phyloP scores from a whole-genome alignment of 768 basidiomycete species.

The Boletus vinaceobasis region DNA sequence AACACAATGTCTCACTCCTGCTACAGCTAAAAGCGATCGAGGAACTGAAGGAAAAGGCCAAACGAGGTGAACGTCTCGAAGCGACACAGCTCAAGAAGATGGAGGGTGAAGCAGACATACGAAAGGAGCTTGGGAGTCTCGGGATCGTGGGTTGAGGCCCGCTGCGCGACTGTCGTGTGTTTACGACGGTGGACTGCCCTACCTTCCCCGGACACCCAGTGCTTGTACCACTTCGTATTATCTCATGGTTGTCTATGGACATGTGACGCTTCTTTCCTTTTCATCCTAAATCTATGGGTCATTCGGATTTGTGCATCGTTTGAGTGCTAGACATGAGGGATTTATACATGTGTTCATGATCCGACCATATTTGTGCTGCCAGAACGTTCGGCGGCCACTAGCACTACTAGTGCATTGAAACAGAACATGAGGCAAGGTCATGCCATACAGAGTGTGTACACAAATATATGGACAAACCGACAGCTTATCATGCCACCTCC shows the following conservation, averaged over 20 bases:
- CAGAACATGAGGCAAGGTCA: not conserved
- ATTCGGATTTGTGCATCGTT: not conserved
- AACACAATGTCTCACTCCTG: not conserved
- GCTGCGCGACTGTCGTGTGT: not conserved
- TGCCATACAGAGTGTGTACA: not conserved
- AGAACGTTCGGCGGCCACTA: not conserved
- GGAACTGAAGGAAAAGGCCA: conserved; percentile 90
- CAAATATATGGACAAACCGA: not conserved
- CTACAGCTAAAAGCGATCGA: conserved; percentile 95
- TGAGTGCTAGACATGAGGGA: not conserved
- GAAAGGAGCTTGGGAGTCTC: conserved; percentile 63
- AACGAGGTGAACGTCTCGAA: conserved; percentile 87
- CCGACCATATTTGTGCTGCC: too few relatives aligned
- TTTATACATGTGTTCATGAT: not conserved
- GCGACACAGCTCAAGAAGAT: conserved; percentile 97
- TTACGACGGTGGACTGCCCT: not conserved
- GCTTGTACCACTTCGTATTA: not conserved
- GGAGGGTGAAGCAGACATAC: conserved; percentile 82
- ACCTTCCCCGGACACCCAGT: too few relatives aligned
- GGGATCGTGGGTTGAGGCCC: conserved; percentile 18
- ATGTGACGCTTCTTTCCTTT: not conserved
- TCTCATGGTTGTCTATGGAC: not conserved
- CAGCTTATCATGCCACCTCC: too few relatives aligned
- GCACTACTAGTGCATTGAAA: not conserved
- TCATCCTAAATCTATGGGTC: conserved; percentile 6